Evolutionary conservation across 2,329 filamentous ascomycete genomes (phyloP).

Genomic region (Aspergillus sp.): DNA sequence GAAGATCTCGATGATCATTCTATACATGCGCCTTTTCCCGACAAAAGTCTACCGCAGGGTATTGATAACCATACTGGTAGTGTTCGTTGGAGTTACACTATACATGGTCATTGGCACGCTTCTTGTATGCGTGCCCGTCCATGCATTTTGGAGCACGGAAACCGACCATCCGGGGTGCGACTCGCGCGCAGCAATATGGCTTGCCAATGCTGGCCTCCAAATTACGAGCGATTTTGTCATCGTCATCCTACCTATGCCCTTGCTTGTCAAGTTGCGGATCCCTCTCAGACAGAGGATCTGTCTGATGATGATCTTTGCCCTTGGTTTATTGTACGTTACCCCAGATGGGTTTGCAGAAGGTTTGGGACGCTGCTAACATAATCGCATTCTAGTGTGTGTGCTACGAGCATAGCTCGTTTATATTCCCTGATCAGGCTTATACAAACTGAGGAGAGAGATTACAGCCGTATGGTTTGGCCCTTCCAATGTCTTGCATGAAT

Average conservation of each 20-base stretch:
- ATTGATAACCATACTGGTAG: conserved; percentile 18
- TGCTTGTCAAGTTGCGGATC: conserved; percentile 23
- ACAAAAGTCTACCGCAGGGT: conserved; percentile 19
- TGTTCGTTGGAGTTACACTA: conserved; percentile 23
- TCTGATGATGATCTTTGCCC: conserved; percentile 27
- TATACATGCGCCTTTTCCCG: conserved; percentile 34
- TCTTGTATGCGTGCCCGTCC: conserved; percentile 28
- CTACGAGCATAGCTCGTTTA: conserved; percentile 27
- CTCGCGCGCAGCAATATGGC: conserved; percentile 23
- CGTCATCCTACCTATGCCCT: conserved; percentile 28
- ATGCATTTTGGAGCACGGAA: conserved; percentile 23
- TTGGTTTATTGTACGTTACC: conserved; percentile 29
- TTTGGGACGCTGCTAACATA: not conserved
- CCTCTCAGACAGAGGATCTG: conserved; percentile 24
- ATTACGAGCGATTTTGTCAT: conserved; percentile 27
- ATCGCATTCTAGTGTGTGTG: conserved; percentile 26
- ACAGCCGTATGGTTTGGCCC: conserved; percentile 18
- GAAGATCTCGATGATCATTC: conserved; percentile 33
- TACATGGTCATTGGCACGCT: conserved; percentile 31
- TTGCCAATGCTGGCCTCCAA: conserved; percentile 30
- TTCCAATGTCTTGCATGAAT: not conserved
- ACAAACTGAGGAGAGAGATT: conserved; percentile 6
- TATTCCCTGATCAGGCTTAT: conserved; percentile 20
- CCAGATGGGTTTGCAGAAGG: not conserved
- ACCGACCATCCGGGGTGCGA: conserved; percentile 19